Evolutionary conservation across 2,329 filamentous ascomycete species (phyloP).

Genomic region (Hymenoscyphus infarciens): DNA sequence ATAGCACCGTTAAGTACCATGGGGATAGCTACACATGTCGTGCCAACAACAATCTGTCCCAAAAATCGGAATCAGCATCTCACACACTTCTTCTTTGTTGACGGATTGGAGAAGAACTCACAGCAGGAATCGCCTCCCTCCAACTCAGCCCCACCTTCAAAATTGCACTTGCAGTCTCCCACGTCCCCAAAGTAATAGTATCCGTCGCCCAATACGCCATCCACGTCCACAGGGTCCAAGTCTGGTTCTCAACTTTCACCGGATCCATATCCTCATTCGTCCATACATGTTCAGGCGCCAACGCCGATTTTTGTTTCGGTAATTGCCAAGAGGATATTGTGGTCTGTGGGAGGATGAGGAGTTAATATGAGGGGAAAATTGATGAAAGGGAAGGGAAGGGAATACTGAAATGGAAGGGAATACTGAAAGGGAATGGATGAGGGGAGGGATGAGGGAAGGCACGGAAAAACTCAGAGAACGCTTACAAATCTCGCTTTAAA

Average conservation of each 20-base stretch:
- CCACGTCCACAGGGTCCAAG: slow-evolving; percentile 38
- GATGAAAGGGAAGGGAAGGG: too few relatives aligned
- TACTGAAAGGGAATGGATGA: too few relatives aligned
- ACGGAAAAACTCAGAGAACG: too few relatives aligned
- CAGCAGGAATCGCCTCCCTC: slow-evolving; percentile 47
- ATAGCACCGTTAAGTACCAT: slow-evolving; percentile 48
- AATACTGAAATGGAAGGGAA: too few relatives aligned
- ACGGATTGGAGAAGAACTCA: slow-evolving; percentile 18
- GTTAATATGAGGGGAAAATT: too few relatives aligned
- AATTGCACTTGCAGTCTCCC: slow-evolving; percentile 50
- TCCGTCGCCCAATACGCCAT: slow-evolving; percentile 42
- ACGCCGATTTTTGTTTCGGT: slow-evolving; percentile 45
- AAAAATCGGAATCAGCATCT: neutral
- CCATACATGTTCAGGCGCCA: slow-evolving; percentile 46
- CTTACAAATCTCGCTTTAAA: slow-evolving; percentile 37
- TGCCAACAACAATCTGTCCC: slow-evolving; percentile 53
- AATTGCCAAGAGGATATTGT: slow-evolving; percentile 44
- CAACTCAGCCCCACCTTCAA: slow-evolving; percentile 51
- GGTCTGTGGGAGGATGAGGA: slow-evolving; percentile 25
- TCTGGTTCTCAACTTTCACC: slow-evolving; percentile 31
- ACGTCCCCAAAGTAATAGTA: slow-evolving; percentile 43
- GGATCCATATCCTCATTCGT: slow-evolving; percentile 37
- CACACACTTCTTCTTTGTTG: too few relatives aligned
- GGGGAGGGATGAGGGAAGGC: too few relatives aligned
- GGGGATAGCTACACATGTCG: slow-evolving; percentile 54